These are phyloP conservation scores for Kluyveromyces marxianus DNA, from an alignment of 1,139 yeast genomes.

Conservation along the genomic window DNA sequence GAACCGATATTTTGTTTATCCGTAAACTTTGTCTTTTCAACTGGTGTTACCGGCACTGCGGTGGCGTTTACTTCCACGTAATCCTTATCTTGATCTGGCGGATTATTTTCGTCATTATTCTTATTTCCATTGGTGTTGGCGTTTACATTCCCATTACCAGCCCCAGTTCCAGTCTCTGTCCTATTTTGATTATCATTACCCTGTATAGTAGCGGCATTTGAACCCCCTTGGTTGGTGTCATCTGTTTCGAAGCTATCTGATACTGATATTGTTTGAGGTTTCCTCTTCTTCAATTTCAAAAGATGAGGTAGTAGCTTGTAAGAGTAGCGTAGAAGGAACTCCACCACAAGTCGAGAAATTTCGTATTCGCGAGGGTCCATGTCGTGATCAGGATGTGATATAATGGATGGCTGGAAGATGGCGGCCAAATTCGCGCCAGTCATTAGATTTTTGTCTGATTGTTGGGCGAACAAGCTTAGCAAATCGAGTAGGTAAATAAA, in stretches of 20 bases:
- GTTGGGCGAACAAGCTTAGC: slow-evolving; percentile 76
- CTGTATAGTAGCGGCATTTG: too few relatives aligned
- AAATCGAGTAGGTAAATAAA: slow-evolving; percentile 81
- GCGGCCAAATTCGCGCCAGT: slow-evolving; percentile 91
- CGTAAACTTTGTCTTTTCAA: slow-evolving; percentile 1
- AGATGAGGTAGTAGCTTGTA: slow-evolving; percentile 64
- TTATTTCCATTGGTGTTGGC: neutral
- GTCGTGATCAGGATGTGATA: slow-evolving; percentile 89
- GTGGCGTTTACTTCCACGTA: neutral
- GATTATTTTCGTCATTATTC: too few relatives aligned
- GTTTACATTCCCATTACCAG: neutral
- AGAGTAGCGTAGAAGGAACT: slow-evolving; percentile 81
- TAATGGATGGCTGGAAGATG: slow-evolving; percentile 88
- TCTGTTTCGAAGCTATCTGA: neutral
- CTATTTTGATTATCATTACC: too few relatives aligned
- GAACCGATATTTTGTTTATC: neutral
- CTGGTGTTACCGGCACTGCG: slow-evolving; percentile 7
- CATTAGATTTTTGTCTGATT: slow-evolving; percentile 76
- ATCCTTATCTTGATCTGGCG: too few relatives aligned
- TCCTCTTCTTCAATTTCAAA: slow-evolving; percentile 29
- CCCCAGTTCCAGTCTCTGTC: too few relatives aligned
- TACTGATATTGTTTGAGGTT: slow-evolving; percentile 11
- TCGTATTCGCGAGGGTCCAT: slow-evolving; percentile 89
- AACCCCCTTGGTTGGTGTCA: too few relatives aligned
- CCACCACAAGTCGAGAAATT: slow-evolving; percentile 77